A percentile compares a stretch with the other conserved stretches of the same genome.
phyloP scores from a whole-genome alignment of 495 filamentous ascomycete species.

The Extremus antarcticus region DNA sequence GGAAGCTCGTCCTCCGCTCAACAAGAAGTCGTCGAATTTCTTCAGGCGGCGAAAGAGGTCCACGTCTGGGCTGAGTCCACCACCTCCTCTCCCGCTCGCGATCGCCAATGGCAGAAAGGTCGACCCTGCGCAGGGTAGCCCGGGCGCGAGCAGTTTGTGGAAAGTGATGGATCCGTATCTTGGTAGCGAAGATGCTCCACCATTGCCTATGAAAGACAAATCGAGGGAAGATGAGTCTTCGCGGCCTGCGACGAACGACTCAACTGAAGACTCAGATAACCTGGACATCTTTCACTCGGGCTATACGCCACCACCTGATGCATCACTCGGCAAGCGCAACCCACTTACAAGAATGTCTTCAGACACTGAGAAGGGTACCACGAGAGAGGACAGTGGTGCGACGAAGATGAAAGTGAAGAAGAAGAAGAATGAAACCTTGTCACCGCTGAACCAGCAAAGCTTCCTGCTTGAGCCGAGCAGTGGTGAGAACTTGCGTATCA shows the following conservation, averaged over 20 bases:
- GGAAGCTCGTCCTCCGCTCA: conserved; percentile 42
- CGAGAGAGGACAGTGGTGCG: not conserved
- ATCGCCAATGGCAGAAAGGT: conserved; percentile 23
- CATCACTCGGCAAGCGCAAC: conserved; percentile 40
- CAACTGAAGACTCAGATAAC: conserved; percentile 20
- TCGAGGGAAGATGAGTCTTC: conserved; percentile 11
- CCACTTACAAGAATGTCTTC: conserved; percentile 5
- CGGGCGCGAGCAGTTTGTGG: conserved; percentile 69
- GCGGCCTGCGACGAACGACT: conserved; percentile 19
- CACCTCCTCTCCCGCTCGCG: conserved; percentile 31
- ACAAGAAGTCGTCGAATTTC: conserved; percentile 86
- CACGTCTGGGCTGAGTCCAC: conserved; percentile 46
- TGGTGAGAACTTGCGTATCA: not conserved
- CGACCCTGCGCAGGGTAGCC: conserved; percentile 45
- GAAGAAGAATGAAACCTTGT: conserved; percentile 3
- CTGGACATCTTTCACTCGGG: conserved; percentile 49
- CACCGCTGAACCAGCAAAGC: not conserved
- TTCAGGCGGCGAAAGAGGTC: conserved; percentile 91
- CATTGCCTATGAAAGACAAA: conserved; percentile 4
- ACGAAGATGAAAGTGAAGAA: conserved; percentile 18
- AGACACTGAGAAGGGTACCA: not conserved
- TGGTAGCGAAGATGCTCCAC: conserved; percentile 8
- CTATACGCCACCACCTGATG: conserved; percentile 49
- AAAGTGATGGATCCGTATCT: conserved; percentile 87
- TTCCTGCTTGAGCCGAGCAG: conserved; percentile 1